Evolutionary conservation across 1,139 yeast species (phyloP).

Genomic region (Yamadazyma buinensis): DNA sequence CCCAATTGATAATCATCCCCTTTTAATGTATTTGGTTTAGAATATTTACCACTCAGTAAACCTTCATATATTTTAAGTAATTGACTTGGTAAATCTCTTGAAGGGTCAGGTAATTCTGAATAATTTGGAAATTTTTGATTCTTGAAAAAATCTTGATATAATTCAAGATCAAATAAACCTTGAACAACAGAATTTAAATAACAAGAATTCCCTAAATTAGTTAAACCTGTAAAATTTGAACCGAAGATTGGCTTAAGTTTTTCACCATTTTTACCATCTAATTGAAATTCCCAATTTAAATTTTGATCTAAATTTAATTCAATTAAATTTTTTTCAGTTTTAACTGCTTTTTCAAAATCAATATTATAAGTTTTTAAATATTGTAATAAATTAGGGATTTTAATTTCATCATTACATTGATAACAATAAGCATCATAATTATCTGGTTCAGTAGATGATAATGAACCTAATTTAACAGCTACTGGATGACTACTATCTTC

Average conservation of each 20-base stretch:
- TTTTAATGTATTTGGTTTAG: constrained; percentile 45
- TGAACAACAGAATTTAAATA: constrained; percentile 83
- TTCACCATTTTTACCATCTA: constrained; percentile 71
- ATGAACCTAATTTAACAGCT: constrained; percentile 87
- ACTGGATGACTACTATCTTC: constrained; percentile 59
- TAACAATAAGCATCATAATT: constrained; percentile 83
- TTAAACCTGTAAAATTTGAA: constrained; percentile 70
- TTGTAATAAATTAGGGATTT: constrained; percentile 56
- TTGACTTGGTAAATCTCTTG: constrained; percentile 65
- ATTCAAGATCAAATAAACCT: constrained; percentile 40
- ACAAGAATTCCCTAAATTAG: constrained; percentile 91
- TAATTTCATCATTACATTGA: constrained; percentile 81
- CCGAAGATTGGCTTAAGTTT: constrained; percentile 65
- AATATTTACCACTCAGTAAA: constrained; percentile 66
- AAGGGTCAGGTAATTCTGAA: constrained; percentile 47
- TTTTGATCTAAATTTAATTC: constrained; percentile 93
- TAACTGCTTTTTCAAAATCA: constrained; percentile 50
- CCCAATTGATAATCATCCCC: constrained; percentile 68
- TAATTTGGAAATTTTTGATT: constrained; percentile 21
- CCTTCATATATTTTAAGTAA: constrained; percentile 80
- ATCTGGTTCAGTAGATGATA: constrained; percentile 56
- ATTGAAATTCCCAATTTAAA: constrained; percentile 85
- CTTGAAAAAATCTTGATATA: constrained; percentile 38
- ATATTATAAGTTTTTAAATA: constrained; percentile 64
- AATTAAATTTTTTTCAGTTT: constrained; percentile 81